Evolutionary conservation across 495 filamentous ascomycete genomes (phyloP), one percentile per base, ranked within the genome.

Genomic region (Xylaria bambusicola): DNA sequence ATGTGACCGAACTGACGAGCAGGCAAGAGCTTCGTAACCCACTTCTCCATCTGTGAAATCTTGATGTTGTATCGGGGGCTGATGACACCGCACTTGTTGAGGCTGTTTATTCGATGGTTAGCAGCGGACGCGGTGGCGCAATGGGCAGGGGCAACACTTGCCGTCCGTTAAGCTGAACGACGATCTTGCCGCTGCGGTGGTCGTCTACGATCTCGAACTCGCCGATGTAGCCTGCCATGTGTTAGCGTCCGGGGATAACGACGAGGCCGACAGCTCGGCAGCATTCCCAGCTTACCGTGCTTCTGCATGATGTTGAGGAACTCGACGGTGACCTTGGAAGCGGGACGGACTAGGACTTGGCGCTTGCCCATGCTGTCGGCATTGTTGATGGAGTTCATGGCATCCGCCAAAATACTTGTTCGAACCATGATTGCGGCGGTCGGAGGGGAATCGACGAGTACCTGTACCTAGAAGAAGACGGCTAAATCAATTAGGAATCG

Each of bases 121-220:
- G 52, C 13, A 20, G 41, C 15, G 20, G 27, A 18, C 9, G 12
- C 8, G 2, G 7, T 9, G 12, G 20, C 3, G 2, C 20, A n/a
- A n/a, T n/a, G n/a, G 23, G 18, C 31, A 15, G 6, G 21, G 49
- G 2, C 49, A 20, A 41, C 31, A 67, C 67, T 63, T 49, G 66
- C 82, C 70, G 96, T 87, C 83, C 96, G 92, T 91, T 77, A 12
- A 54, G 52, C 38, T 54, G 52, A 26, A 54, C 52, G 18, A 94
- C 90, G 61, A 94, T 92, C 84, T 94, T 94, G 80, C 90, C 90
- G 72, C 89, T 88, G 64, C 90, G 87, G 84, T 94, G 90, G 80
- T 94, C 90, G 73, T 94, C 90, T 66, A 94, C 88, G 75, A 93
- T 90, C 82, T 94, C 90, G 75, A 94, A 94, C 77, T 94, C 90